Evolutionary conservation across 2,329 filamentous ascomycete species (phyloP).

Genomic region (Zalaria obscura): DNA sequence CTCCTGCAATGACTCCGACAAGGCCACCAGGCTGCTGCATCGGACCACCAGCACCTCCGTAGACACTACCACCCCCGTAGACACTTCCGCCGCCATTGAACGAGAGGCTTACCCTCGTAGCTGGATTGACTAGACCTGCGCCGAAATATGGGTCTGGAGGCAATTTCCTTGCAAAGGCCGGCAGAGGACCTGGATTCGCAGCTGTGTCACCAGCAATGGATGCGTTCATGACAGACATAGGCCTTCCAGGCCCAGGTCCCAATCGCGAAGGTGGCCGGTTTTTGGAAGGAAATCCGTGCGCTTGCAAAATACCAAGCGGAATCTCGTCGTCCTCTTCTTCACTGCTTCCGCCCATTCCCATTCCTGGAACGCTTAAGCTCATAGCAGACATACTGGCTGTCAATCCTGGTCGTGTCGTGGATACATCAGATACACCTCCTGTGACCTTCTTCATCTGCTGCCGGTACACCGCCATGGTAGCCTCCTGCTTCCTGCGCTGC

Average conservation of each 20-base stretch:
- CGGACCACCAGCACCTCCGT: slow-evolving; percentile 14
- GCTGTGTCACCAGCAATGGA: slow-evolving; percentile 24
- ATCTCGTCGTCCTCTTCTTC: slow-evolving; percentile 79
- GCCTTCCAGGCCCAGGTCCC: slow-evolving; percentile 34
- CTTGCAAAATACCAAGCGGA: slow-evolving; percentile 71
- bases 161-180: slow-evolving; percentile 68
- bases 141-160: slow-evolving; percentile 78
- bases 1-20: slow-evolving; percentile 74
- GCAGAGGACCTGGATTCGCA: slow-evolving; percentile 41
- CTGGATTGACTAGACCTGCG: slow-evolving; percentile 57
- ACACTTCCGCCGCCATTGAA: slow-evolving; percentile 34
- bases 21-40: slow-evolving; percentile 56
- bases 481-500: slow-evolving; percentile 76
- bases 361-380: not conserved
- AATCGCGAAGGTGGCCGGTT: slow-evolving; percentile 59
- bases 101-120: slow-evolving; percentile 60
- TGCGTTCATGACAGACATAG: slow-evolving; percentile 33
- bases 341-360: slow-evolving; percentile 12
- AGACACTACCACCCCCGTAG: slow-evolving; percentile 18
- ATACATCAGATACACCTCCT: slow-evolving; percentile 33
- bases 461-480: slow-evolving; percentile 76
- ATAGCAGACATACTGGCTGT: slow-evolving; percentile 1
- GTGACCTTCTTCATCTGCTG: slow-evolving; percentile 97
- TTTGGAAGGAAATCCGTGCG: slow-evolving; percentile 75
- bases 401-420: slow-evolving; percentile 7